Percentiles rank a stretch among this genome's conserved stretches.
phyloP scores from a whole-genome alignment of 768 basidiomycete species.

The Dioszegia aurantiaca region DNA sequence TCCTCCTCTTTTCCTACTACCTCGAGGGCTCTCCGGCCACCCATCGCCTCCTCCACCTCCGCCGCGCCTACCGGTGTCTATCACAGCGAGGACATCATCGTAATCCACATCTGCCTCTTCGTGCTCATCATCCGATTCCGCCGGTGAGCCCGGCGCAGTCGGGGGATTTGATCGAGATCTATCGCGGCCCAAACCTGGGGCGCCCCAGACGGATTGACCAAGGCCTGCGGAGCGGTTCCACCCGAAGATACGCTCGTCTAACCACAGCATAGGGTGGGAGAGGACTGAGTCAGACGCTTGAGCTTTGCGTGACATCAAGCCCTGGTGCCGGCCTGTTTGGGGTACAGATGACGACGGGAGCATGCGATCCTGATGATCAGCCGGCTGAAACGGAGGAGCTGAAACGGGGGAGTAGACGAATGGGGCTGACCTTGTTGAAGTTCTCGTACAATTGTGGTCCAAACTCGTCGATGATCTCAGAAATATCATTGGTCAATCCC shows the following conservation, averaged over 20 bases:
- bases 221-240: slow-evolving; percentile 56
- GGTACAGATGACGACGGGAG: slow-evolving; percentile 81
- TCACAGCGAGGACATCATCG: slow-evolving; percentile 64
- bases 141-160: slow-evolving; percentile 67
- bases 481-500: slow-evolving; percentile 76
- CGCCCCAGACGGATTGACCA: slow-evolving; percentile 87
- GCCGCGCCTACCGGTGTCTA: slow-evolving; percentile 29
- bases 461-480: slow-evolving; percentile 69
- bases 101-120: slow-evolving; percentile 74
- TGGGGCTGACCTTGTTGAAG: slow-evolving; percentile 68
- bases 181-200: slow-evolving; percentile 53
- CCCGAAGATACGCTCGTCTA: slow-evolving; percentile 89
- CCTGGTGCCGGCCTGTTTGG: slow-evolving; percentile 70
- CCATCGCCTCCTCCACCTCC: slow-evolving; percentile 11
- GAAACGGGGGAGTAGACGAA: too few species aligned
- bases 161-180: slow-evolving; percentile 55
- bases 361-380: slow-evolving; percentile 64
- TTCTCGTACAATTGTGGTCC: slow-evolving; percentile 83
- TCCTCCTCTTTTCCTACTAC: slow-evolving; percentile 9
- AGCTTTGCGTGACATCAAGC: slow-evolving; percentile 75
- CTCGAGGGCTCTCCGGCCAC: slow-evolving; percentile 1
- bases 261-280: slow-evolving; percentile 90
- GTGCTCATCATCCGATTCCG: slow-evolving; percentile 67
- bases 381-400: background rate
- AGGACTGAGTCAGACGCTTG: slow-evolving; percentile 57